A percentile compares a stretch with the other conserved stretches of the same genome.
Evolutionary conservation across 1,284 basidiomycete genomes (phyloP).

Genomic region (Microbotryum silenes-acaulis): DNA sequence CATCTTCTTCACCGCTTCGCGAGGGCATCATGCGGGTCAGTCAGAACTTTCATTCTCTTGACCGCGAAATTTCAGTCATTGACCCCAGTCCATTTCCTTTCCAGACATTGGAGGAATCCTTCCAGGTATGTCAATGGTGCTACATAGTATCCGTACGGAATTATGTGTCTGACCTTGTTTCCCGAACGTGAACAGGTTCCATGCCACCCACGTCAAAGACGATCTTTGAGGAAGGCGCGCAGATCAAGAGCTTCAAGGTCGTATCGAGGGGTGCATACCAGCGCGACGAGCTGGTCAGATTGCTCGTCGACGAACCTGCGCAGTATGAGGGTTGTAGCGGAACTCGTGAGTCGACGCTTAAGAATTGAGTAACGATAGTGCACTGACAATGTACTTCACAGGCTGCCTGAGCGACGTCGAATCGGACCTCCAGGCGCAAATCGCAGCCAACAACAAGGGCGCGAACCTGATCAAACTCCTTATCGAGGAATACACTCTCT

Average conservation of each 20-base stretch:
- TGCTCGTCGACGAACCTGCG: constrained; percentile 79
- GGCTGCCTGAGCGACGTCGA: constrained; percentile 67
- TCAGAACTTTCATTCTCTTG: neutral
- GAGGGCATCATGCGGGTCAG: constrained; percentile 69
- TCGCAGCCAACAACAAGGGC: constrained; percentile 84
- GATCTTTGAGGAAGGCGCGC: constrained; percentile 88
- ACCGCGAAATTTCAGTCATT: constrained; percentile 1
- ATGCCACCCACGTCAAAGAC: constrained; percentile 90
- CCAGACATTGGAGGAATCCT: constrained; percentile 53
- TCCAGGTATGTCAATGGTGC: constrained; percentile 45
- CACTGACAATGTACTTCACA: constrained; percentile 22
- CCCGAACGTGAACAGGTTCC: neutral
- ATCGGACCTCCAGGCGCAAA: constrained; percentile 89
- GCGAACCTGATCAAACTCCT: constrained; percentile 48
- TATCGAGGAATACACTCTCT: constrained; percentile 75
- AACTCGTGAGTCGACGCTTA: neutral
- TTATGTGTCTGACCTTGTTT: neutral
- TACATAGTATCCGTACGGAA: constrained; percentile 2
- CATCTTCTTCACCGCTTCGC: constrained; percentile 85
- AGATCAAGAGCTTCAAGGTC: constrained; percentile 81
- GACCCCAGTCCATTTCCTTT: neutral
- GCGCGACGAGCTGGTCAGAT: constrained; percentile 60
- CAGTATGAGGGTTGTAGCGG: constrained; percentile 62
- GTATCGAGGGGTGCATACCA: constrained; percentile 77
- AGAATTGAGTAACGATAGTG: no score